Evolutionary conservation across 2,329 filamentous ascomycete species (phyloP).

Genomic region (Xylaria multiplex): DNA sequence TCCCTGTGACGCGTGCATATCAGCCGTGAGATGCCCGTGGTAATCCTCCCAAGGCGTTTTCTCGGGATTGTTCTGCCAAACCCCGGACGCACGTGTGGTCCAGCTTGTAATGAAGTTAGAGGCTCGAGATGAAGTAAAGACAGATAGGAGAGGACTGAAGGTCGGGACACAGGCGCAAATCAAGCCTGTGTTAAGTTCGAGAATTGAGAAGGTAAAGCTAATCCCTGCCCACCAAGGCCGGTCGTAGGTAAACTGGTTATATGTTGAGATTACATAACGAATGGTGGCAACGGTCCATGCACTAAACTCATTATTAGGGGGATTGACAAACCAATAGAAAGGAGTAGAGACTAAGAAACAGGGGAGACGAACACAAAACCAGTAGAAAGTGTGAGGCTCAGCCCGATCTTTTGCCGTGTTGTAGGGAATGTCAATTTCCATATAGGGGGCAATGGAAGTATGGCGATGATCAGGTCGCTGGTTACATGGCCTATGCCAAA

Average conservation of each 20-base stretch:
- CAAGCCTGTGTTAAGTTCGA: constrained; percentile 47
- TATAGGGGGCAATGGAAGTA: constrained; percentile 45
- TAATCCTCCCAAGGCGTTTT: constrained; percentile 35
- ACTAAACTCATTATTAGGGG: constrained; percentile 37
- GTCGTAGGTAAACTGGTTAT: constrained; percentile 46
- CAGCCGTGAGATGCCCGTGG: constrained; percentile 21
- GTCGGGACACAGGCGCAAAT: constrained; percentile 48
- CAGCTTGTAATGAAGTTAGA: constrained; percentile 31
- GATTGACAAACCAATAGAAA: background rate
- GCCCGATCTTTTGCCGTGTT: constrained; percentile 44
- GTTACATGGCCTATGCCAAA: constrained; percentile 47
- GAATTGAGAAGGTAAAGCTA: constrained; percentile 46
- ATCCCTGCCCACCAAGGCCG: constrained; percentile 48
- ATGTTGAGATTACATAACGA: constrained; percentile 47
- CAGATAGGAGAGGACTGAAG: constrained; percentile 43
- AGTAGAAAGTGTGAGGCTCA: constrained; percentile 45
- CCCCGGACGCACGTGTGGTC: constrained; percentile 37
- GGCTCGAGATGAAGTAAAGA: constrained; percentile 31
- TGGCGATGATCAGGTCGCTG: constrained; percentile 48
- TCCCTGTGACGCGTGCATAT: background rate
- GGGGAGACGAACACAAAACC: constrained; percentile 44
- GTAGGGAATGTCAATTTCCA: constrained; percentile 46
- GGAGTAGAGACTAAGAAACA: background rate
- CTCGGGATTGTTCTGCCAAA: constrained; percentile 37
- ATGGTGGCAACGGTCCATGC: constrained; percentile 47